phyloP scores from a whole-genome alignment of 2,329 filamentous ascomycete genomes.

The Epichloe baconii region DNA sequence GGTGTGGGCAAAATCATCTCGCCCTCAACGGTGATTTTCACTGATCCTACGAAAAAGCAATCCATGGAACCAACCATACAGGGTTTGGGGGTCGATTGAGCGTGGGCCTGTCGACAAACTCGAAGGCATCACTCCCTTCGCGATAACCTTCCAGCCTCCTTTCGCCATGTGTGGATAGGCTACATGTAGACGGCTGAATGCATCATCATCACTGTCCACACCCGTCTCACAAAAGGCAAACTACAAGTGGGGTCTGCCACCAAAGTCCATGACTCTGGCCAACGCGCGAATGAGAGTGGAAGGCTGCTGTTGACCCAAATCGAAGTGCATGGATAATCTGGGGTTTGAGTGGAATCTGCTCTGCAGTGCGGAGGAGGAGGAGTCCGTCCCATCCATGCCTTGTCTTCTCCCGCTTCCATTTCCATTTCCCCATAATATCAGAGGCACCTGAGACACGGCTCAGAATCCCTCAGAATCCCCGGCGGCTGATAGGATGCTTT shows the following conservation, averaged over 20 bases:
- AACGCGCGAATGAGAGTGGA: not conserved
- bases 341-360: not conserved
- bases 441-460: not conserved
- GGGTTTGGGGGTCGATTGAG: not conserved
- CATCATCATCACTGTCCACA: too few species aligned
- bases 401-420: too few species aligned
- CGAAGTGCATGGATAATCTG: too few species aligned
- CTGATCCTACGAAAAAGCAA: not conserved
- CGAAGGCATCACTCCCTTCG: not conserved
- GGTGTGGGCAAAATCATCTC: not conserved
- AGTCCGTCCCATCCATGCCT: too few species aligned
- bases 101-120: not conserved
- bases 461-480: not conserved
- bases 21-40: not conserved
- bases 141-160: too few species aligned
- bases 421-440: too few species aligned
- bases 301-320: too few species aligned
- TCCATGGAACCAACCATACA: not conserved
- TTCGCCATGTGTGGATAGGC: too few species aligned
- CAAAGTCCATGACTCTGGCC: not conserved
- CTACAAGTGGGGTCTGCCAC: not conserved
- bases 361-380: not conserved
- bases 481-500: not conserved
- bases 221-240: not conserved
- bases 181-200: too few species aligned